Evolutionary conservation across 2,329 filamentous ascomycete genomes (phyloP).

Genomic region (Phyllosticta citribraziliensis): DNA sequence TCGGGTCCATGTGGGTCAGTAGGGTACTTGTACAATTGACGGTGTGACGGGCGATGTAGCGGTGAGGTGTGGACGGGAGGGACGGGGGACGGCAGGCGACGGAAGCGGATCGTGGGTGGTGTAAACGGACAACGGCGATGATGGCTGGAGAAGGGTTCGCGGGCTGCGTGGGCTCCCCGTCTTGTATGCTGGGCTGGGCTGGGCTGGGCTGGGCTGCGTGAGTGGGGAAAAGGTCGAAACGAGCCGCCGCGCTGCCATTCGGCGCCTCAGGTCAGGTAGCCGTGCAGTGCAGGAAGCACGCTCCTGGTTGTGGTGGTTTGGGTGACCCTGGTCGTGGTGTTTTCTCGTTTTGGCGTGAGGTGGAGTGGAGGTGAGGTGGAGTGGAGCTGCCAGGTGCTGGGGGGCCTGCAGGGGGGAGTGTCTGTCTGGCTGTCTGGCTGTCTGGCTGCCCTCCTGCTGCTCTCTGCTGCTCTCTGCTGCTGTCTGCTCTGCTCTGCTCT

Average conservation of each 20-base stretch:
- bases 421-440: no score
- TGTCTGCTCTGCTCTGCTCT: no score
- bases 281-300: conserved; percentile 4
- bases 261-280: conserved; percentile 9
- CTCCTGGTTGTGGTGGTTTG: no score
- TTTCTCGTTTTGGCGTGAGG: no score
- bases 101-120: conserved; percentile 6
- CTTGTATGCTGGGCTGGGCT: conserved; percentile 3
- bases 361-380: no score
- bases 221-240: no score
- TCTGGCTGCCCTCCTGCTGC: no score
- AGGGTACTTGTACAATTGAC: conserved; percentile 28
- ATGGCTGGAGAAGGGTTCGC: conserved; percentile 4
- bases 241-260: conserved; percentile 4
- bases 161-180: conserved; percentile 8
- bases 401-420: no score
- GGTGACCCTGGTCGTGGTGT: no score
- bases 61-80: conserved; percentile 5
- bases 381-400: no score
- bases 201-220: neutral
- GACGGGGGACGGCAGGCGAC: conserved; percentile 2
- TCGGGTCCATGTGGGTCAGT: conserved; percentile 29
- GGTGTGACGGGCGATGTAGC: conserved; percentile 20
- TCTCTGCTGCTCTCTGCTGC: no score
- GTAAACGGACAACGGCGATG: conserved; percentile 9